A percentile compares a stretch with the other conserved stretches of the same genome.
These are phyloP conservation scores for Talaromyces thailandensis DNA, from an alignment of 495 filamentous ascomycete genomes.

Conservation along the genomic window DNA sequence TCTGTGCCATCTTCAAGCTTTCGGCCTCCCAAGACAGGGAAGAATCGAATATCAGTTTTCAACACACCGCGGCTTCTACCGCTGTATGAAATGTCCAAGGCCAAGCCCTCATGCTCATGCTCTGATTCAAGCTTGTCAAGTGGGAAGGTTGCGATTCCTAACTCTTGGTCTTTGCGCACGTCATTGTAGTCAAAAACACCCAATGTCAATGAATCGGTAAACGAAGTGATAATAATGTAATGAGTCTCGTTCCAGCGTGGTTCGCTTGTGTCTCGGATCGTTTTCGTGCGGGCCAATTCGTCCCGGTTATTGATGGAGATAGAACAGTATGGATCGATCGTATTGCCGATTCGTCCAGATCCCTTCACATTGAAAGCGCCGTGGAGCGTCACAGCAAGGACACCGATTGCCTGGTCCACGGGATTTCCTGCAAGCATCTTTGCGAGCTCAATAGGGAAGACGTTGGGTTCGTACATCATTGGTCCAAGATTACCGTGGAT, in stretches of 20 bases:
- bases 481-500: conserved; percentile 86
- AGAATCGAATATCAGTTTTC: conserved; percentile 81
- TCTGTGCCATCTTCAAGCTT: conserved; percentile 66
- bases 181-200: conserved; percentile 91
- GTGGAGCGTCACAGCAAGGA: conserved; percentile 84
- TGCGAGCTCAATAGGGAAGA: conserved; percentile 96
- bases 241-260: conserved; percentile 95
- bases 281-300: conserved; percentile 82
- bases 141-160: conserved; percentile 75
- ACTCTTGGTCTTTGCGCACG: conserved; percentile 89
- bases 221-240: conserved; percentile 85
- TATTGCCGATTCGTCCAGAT: conserved; percentile 84
- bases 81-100: conserved; percentile 74
- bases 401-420: conserved; percentile 92
- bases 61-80: conserved; percentile 76
- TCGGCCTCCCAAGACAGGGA: conserved; percentile 73
- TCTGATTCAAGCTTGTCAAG: conserved; percentile 70
- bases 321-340: conserved; percentile 83
- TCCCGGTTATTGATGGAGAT: conserved; percentile 78
- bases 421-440: conserved; percentile 97
- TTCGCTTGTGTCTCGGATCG: conserved; percentile 70
- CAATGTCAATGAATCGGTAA: conserved; percentile 76
- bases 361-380: conserved; percentile 90
- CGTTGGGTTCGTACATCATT: conserved; percentile 96
- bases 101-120: conserved; percentile 70